These are phyloP conservation scores for Forsythia suspensa DNA, from an alignment of 257 asterid genomes.

Conservation along the genomic window DNA sequence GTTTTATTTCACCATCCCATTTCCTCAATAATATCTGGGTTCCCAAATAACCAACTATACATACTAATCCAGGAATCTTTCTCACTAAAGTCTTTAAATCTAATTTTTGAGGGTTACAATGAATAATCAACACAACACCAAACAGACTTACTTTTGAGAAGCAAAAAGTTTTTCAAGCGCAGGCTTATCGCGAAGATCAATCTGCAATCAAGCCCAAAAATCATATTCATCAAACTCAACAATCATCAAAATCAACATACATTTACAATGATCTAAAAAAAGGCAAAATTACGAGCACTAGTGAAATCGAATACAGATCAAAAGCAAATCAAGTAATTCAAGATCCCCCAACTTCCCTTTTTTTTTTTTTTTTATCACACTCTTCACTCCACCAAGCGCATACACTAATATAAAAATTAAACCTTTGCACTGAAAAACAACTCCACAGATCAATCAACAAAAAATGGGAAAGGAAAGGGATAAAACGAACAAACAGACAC, in stretches of 20 bases:
- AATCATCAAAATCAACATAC: neutral
- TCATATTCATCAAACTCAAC: neutral
- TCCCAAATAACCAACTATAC: too few relatives aligned
- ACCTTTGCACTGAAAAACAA: neutral
- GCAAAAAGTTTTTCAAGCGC: constrained; percentile 57
- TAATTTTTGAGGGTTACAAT: neutral
- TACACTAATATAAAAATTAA: neutral
- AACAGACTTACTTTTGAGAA: constrained; percentile 55
- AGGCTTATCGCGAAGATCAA: constrained; percentile 63
- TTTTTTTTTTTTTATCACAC: neutral
- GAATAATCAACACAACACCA: neutral
- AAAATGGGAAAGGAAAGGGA: neutral
- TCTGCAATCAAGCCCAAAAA: constrained; percentile 31
- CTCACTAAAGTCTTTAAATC: neutral
- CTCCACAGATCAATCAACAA: neutral
- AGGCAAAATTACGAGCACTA: neutral
- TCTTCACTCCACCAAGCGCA: neutral
- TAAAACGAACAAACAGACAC: neutral
- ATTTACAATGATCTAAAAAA: neutral
- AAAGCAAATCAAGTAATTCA: neutral
- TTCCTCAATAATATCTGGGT: neutral
- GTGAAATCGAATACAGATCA: neutral
- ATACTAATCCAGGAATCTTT: neutral
- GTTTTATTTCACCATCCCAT: neutral
- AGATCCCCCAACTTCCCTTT: neutral